These are phyloP conservation scores for Musa acuminata DNA, from an alignment of 176 grass and related monocot species.

Conservation along the genomic window DNA sequence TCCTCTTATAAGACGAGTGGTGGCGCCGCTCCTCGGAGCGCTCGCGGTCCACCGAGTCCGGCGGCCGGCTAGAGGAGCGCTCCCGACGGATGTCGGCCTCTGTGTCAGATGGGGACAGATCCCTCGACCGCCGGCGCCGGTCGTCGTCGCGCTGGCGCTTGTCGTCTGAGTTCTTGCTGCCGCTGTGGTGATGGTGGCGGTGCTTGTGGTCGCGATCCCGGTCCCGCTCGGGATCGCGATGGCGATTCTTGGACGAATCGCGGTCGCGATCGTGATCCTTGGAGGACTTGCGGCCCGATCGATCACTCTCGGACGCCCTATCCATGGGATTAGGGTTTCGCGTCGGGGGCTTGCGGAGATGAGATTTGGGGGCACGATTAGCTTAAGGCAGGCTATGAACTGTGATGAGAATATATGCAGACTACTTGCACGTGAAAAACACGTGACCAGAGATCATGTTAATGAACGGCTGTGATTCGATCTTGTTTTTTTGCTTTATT, in stretches of 20 bases:
- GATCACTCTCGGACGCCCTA: constrained; percentile 22
- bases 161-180: constrained; percentile 18
- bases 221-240: constrained; percentile 27
- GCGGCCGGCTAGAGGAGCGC: constrained; percentile 33
- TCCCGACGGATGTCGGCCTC: constrained; percentile 19
- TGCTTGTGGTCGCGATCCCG: constrained; percentile 35
- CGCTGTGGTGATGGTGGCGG: constrained; percentile 18
- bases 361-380: not conserved
- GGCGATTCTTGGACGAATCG: constrained; percentile 29
- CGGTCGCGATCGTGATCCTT: not conserved
- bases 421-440: not conserved
- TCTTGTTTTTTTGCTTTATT: too few relatives aligned
- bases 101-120: not conserved
- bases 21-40: constrained; percentile 36
- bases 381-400: too few relatives aligned
- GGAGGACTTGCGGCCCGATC: not conserved
- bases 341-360: not conserved
- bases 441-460: not conserved
- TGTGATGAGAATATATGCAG: too few relatives aligned
- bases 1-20: constrained; percentile 41
- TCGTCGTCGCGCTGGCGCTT: constrained; percentile 4
- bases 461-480: too few relatives aligned
- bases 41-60: constrained; percentile 42
- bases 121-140: not conserved
- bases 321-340: constrained; percentile 36